Evolutionary conservation across 2,329 filamentous ascomycete genomes (phyloP).

Genomic region (Fusarium odoratissimum): DNA sequence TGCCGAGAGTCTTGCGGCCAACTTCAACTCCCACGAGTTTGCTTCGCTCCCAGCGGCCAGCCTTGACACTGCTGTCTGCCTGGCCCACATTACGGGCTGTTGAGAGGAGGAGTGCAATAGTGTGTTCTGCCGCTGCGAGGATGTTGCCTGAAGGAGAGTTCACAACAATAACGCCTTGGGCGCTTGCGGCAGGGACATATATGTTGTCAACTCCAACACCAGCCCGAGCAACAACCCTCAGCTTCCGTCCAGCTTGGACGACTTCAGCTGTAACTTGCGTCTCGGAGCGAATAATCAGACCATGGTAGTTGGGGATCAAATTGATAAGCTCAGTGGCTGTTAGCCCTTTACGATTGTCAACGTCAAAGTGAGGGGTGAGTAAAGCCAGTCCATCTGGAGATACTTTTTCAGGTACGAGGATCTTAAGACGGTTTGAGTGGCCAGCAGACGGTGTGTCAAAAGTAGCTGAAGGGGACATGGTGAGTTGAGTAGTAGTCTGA

Average conservation of each 20-base stretch:
- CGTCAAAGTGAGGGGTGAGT: constrained; percentile 73
- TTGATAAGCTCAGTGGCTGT: constrained; percentile 70
- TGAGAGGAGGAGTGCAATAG: constrained; percentile 78
- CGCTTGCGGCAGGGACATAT: constrained; percentile 77
- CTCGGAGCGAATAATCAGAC: constrained; percentile 82
- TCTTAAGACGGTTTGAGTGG: constrained; percentile 50
- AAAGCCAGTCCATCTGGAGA: constrained; percentile 81
- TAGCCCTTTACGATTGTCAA: constrained; percentile 74
- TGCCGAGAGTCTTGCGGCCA: constrained; percentile 79
- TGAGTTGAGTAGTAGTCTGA: constrained; percentile 1
- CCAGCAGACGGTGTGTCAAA: constrained; percentile 27
- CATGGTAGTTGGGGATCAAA: constrained; percentile 79
- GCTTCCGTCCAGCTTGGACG: constrained; percentile 71
- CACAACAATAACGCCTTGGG: constrained; percentile 80
- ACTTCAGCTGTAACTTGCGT: constrained; percentile 81
- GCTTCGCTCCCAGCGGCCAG: constrained; percentile 80
- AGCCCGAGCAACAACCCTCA: constrained; percentile 83
- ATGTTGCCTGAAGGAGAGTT: constrained; percentile 86
- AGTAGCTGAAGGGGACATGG: constrained; percentile 48
- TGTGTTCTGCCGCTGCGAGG: constrained; percentile 82
- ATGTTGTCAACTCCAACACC: constrained; percentile 89
- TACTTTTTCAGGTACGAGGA: constrained; percentile 84
- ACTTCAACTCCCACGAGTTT: constrained; percentile 82
- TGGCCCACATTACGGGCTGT: constrained; percentile 79
- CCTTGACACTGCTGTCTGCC: constrained; percentile 75